Evolutionary conservation across 2,329 filamentous ascomycete species (phyloP).

Genomic region (Colletotrichum limetticola): DNA sequence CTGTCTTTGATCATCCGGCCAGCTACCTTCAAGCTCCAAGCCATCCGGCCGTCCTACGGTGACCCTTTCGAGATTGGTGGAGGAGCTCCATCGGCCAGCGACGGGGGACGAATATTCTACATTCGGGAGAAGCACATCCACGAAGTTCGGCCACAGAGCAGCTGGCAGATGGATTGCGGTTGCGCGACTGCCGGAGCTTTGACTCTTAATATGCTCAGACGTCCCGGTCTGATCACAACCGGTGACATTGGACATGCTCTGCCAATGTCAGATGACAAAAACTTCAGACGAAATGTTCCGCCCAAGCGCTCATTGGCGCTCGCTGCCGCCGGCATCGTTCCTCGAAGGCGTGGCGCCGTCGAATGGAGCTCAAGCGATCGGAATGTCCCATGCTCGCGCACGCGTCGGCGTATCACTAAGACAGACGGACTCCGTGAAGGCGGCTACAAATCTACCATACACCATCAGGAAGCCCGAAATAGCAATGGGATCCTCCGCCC

Average conservation of each 20-base stretch:
- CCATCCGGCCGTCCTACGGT: constrained; percentile 8
- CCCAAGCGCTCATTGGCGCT: not conserved
- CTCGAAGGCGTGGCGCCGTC: constrained; percentile 8
- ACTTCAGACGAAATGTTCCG: constrained; percentile 1
- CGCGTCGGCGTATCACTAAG: constrained; percentile 10
- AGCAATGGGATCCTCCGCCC: not conserved
- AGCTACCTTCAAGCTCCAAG: constrained; percentile 24
- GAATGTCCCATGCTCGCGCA: constrained; percentile 4
- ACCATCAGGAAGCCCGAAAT: not conserved
- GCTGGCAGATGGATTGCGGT: not conserved
- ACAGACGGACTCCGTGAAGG: not conserved
- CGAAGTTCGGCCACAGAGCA: not conserved
- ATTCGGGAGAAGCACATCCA: not conserved
- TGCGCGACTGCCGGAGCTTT: constrained; percentile 2
- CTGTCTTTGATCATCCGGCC: constrained; percentile 17
- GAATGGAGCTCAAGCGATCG: not conserved
- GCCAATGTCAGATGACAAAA: not conserved
- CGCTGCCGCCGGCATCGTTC: constrained; percentile 11
- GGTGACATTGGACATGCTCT: not conserved
- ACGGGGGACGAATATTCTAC: not conserved
- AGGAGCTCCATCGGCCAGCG: constrained; percentile 11
- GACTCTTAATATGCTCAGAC: not conserved
- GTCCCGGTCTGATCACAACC: not conserved
- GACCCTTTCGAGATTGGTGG: constrained; percentile 21
- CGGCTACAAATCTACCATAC: not conserved